Evolutionary conservation across 2,329 filamentous ascomycete species (phyloP).

Genomic region (Pyrenophora tritici-repentis): DNA sequence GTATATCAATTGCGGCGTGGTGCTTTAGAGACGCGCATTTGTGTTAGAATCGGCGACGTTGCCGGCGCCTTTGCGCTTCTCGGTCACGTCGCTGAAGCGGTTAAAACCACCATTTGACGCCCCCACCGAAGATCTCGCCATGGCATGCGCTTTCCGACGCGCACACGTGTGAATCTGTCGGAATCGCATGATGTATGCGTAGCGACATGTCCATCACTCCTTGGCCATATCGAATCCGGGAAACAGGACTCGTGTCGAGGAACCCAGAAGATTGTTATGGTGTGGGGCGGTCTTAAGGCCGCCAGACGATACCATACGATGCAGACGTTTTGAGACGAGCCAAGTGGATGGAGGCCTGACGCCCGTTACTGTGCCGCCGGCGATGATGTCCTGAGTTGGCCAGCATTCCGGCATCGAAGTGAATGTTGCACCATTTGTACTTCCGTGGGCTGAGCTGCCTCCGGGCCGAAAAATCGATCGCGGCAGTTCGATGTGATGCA

Average conservation of each 20-base stretch:
- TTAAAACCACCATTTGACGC: neutral
- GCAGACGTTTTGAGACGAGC: constrained; percentile 9
- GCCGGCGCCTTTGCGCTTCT: constrained; percentile 7
- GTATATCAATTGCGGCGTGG: constrained; percentile 8
- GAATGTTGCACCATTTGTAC: constrained; percentile 2
- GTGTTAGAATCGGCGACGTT: constrained; percentile 2
- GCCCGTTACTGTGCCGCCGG: constrained; percentile 11
- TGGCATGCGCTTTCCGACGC: neutral
- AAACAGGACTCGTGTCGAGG: constrained; percentile 9
- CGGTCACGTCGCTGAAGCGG: neutral
- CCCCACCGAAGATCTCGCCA: constrained; percentile 4
- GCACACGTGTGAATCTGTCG: constrained; percentile 7
- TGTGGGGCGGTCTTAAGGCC: constrained; percentile 18
- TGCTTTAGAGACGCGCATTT: constrained; percentile 4
- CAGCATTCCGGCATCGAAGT: constrained; percentile 7
- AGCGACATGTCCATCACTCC: constrained; percentile 5
- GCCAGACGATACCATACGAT: constrained; percentile 15
- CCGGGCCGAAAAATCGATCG: constrained; percentile 6
- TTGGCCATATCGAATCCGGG: constrained; percentile 2
- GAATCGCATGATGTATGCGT: constrained; percentile 11
- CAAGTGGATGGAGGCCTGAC: constrained; percentile 3
- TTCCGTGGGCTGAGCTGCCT: constrained; percentile 1
- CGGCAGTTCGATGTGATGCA: neutral
- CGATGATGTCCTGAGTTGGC: constrained; percentile 8
- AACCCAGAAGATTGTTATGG: constrained; percentile 6